These are phyloP conservation scores for Trichoderma cornu-damae DNA, from an alignment of 2,329 filamentous ascomycete genomes.

Conservation along the genomic window DNA sequence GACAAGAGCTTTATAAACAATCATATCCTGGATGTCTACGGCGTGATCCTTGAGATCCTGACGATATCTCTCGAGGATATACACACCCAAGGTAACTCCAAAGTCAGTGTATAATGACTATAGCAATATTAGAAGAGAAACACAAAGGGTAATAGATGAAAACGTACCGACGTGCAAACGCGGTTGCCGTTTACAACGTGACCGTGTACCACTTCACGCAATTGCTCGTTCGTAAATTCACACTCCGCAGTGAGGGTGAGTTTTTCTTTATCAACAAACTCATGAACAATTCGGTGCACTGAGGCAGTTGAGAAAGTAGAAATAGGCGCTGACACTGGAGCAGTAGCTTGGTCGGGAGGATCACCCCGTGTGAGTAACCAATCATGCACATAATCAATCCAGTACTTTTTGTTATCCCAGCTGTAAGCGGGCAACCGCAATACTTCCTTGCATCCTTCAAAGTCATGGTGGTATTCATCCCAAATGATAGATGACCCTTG, in stretches of 20 bases:
- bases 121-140: background rate
- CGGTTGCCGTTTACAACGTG: constrained; percentile 64
- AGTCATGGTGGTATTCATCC: constrained; percentile 59
- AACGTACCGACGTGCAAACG: constrained; percentile 54
- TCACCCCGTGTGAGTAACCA: constrained; percentile 56
- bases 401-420: constrained; percentile 70
- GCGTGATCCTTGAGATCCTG: constrained; percentile 5
- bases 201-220: constrained; percentile 55
- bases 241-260: constrained; percentile 60
- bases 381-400: constrained; percentile 60
- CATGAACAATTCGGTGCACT: constrained; percentile 1
- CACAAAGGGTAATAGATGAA: constrained; percentile 24
- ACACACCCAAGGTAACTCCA: constrained; percentile 58
- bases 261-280: background rate
- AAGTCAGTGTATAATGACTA: constrained; percentile 52
- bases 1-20: constrained; percentile 28
- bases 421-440: constrained; percentile 63
- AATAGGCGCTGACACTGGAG: constrained; percentile 46
- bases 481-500: constrained; percentile 61
- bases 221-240: constrained; percentile 58
- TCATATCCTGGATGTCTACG: constrained; percentile 43
- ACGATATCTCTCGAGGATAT: constrained; percentile 28
- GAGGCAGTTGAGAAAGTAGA: constrained; percentile 7
- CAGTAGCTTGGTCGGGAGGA: constrained; percentile 32
- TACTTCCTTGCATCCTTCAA: constrained; percentile 35